Percentiles rank a stretch among this genome's conserved stretches.
Conservation (phyloP, 2,329 filamentous ascomycete genomes). For the Chalaropsis thielavioides region DNA sequence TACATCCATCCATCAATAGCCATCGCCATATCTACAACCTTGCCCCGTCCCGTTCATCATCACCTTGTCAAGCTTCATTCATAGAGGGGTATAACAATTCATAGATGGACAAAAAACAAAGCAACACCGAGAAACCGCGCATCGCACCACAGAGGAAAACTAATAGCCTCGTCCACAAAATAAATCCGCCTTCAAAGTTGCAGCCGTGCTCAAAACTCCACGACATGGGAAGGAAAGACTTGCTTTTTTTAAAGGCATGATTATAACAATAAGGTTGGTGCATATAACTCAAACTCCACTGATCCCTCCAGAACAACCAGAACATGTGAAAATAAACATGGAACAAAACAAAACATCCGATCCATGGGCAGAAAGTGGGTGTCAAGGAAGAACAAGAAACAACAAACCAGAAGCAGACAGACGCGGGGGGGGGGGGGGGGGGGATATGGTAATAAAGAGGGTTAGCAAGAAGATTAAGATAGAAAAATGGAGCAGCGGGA, state of each 20-base stretch:
- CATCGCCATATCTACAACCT: neutral
- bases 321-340: slow-evolving; percentile 8
- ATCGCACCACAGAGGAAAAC: neutral
- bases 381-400: slow-evolving; percentile 2
- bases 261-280: slow-evolving; percentile 15
- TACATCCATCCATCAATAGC: neutral
- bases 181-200: too few species aligned
- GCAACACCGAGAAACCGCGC: neutral
- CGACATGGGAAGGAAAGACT: neutral
- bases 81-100: slow-evolving; percentile 13
- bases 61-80: neutral
- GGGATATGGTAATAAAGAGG: slow-evolving; percentile 14
- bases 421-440: too few species aligned
- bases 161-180: neutral
- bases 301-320: slow-evolving; percentile 13
- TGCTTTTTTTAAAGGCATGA: slow-evolving; percentile 13
- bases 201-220: neutral
- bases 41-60: neutral
- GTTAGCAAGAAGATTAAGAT: slow-evolving; percentile 6
- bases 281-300: slow-evolving; percentile 15
- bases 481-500: neutral
- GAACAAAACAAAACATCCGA: slow-evolving; percentile 11
- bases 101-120: neutral
- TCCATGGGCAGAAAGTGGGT: slow-evolving; percentile 7
- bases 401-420: slow-evolving; percentile 9